Base-by-base conservation (phyloP, 306 rosid species). In the Prunus mume region DNA sequence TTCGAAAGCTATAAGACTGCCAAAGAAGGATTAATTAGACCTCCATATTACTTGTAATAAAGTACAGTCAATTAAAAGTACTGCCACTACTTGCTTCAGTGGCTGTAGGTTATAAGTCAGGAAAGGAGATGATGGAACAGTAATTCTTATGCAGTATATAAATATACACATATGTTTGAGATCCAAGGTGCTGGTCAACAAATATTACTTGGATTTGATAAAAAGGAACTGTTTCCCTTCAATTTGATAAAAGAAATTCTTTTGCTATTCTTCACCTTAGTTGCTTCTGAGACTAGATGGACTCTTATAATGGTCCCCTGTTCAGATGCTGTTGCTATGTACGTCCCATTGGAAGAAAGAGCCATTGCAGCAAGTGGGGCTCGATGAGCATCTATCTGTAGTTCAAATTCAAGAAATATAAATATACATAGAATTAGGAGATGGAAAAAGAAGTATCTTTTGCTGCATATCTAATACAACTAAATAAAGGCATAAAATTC, bases 271-370 rank as follows among this genome's bases (percentile, higher is more conserved):
- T 75, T 82, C 81, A 93, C 98, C 98, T 91, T 87, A 71, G 95
- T 83, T 76, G 98, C 98, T 80, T 94, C 98, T 19, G 90, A 86
- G 76, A 94, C 97, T 76, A 85, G 79, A 90, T 94, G 90, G 56
- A 94, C 98, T 83, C 98, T 87, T 83, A 94, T 77, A 73, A 90
- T 90, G 75, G 98, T 94, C 77, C 98, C 98, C 83, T 91, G 97
- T 82, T 94, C 98, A 51, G 98, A 94, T 72, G 98, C 98, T 76
- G 98, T 94, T 78, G 98, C 98, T 73, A 94, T 77, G 81, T 91
- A 94, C 85, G 79, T 85, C 79, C 97, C 98, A 32, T 84, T 94
- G 45, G 95, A 91, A 75, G 97, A 94, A 84, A 94, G 91, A 55
- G 80, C 90, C 85, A 94, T 84, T 63, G 93, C 96, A 84, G 87